Evolutionary conservation across 1,139 yeast genomes (phyloP).

Genomic region (Pichia sp.): DNA sequence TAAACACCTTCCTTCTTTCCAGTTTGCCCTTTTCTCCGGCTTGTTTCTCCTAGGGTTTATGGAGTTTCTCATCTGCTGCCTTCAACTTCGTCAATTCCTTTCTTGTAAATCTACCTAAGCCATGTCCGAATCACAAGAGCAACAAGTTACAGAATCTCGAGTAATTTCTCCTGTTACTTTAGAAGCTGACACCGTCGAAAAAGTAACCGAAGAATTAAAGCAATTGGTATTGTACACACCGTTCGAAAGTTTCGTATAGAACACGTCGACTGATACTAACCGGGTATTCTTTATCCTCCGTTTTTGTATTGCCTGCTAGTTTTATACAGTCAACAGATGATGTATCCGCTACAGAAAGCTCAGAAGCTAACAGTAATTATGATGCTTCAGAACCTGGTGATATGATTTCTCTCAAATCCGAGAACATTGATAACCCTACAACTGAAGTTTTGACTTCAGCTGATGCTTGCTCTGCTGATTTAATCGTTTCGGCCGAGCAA

Average conservation of each 20-base stretch:
- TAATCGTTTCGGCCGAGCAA: neutral
- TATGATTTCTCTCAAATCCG: neutral
- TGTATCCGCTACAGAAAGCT: neutral
- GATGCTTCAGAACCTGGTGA: neutral
- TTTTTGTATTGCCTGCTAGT: neutral
- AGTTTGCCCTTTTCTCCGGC: neutral
- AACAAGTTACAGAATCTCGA: neutral
- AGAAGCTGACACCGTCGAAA: neutral
- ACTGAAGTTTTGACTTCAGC: neutral
- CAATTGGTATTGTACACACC: conserved; percentile 6
- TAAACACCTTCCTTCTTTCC: neutral
- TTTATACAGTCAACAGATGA: neutral
- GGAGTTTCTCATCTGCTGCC: neutral
- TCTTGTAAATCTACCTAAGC: neutral
- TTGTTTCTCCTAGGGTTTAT: neutral
- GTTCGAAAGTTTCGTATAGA: neutral
- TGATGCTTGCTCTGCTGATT: neutral
- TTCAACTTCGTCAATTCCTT: neutral
- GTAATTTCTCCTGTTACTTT: neutral
- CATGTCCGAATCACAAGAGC: conserved; percentile 1
- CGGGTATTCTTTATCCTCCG: neutral
- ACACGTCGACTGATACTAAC: neutral
- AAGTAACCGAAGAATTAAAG: conserved; percentile 9
- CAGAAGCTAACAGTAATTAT: neutral
- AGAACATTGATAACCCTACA: neutral